Evolutionary conservation across 176 grass and related monocot genomes (phyloP).

Genomic region (Alloteropsis semialata): DNA sequence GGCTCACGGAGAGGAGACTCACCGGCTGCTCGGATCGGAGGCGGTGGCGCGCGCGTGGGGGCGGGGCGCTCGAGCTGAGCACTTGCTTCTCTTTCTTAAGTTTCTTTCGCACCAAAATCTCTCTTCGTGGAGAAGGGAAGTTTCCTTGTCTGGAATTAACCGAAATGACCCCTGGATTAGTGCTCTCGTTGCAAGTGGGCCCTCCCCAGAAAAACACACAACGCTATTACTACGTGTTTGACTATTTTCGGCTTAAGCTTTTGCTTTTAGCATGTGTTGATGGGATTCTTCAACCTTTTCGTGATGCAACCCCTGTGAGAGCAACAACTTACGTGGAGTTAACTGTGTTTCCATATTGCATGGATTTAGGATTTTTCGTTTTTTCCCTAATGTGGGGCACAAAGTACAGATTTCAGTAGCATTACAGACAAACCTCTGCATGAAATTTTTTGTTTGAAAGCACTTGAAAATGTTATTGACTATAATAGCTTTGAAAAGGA

Average conservation of each 20-base stretch:
- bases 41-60: conserved; percentile 11
- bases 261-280: neutral
- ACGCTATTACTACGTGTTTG: neutral
- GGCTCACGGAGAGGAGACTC: neutral
- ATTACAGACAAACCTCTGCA: neutral
- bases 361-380: neutral
- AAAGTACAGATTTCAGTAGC: neutral
- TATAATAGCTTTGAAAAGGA: neutral
- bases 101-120: conserved; percentile 21
- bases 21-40: conserved; percentile 11
- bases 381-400: neutral
- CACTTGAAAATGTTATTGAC: neutral
- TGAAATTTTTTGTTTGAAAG: neutral
- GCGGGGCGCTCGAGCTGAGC: conserved; percentile 4
- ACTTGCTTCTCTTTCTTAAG: neutral
- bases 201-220: neutral
- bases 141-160: conserved; percentile 5
- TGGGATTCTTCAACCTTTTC: neutral
- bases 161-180: neutral
- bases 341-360: neutral
- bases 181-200: neutral
- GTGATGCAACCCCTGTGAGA: neutral
- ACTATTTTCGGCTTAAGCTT: neutral
- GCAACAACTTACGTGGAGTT: neutral
- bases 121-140: neutral